Evolutionary conservation across 345 rosid species (phyloP), one percentile per base, ranked within the genome.

Genomic region (Schrenkiella parvula): DNA sequence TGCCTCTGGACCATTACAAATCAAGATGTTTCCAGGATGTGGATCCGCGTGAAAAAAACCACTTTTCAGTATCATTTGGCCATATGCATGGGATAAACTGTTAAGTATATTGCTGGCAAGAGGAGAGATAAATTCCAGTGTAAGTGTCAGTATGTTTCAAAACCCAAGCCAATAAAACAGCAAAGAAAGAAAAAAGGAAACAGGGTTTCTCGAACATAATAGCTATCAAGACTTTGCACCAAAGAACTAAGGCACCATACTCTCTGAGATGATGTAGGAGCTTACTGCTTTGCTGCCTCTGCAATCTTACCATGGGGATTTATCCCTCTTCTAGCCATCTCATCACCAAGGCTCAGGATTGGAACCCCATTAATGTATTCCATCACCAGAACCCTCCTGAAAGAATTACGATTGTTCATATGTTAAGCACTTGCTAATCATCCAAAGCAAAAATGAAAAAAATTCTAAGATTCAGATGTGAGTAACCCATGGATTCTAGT

Each of bases 21-120:
- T 93, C 81, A 91, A 77, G 69, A 93, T 91, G 81, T 93, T 93
- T 72, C 98, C 98, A 0, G 97, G 98, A 81, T 93, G 97, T 21
- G 97, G 96, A 86, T 93, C 98, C 21, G 97, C 97, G 61, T 91
- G 98, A 83, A 91, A 91, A 86, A 83, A 89, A 68, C 97, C 98
- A 60, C 96, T 91, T 86, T 88, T 91, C 81, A 93, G 82, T 76
- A 93, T 91, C 97, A 93, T 93, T 80, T 93, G 95, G 55, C 98
- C 96, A 73, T 93, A 93, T 6, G 97, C 96, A 62, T 68, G 78
- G 38, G 96, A 88, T 81, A 93, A 77, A 79, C 90, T 91, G 72
- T 82, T 76, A 15, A 93, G 90, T 81, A 93, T 91, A 69, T 84
- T 91, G 86, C 93, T 91, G 89, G 32, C 22, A 50, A 66, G 54